Evolutionary conservation across 495 filamentous ascomycete species (phyloP).

Genomic region (Penicillium riverlandense): DNA sequence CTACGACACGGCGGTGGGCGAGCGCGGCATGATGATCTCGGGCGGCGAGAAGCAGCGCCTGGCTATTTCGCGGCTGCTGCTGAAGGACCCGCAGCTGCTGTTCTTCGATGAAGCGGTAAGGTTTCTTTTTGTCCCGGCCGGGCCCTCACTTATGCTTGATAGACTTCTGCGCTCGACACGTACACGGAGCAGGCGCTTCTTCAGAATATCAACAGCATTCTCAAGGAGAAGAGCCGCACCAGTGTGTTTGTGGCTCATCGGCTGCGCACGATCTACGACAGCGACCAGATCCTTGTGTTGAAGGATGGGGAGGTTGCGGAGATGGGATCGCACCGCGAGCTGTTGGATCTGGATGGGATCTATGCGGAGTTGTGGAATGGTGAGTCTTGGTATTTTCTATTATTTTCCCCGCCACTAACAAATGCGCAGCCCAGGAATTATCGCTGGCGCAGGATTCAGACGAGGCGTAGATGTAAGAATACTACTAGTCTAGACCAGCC

Average conservation of each 20-base stretch:
- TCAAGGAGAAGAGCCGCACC: conserved; percentile 81
- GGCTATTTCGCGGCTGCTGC: conserved; percentile 74
- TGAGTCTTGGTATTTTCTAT: conserved; percentile 30
- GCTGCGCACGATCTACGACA: conserved; percentile 87
- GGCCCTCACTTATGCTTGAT: conserved; percentile 1
- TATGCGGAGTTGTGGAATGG: conserved; percentile 90
- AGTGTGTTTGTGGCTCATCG: conserved; percentile 93
- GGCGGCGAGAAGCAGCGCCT: conserved; percentile 95
- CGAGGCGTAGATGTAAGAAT: not conserved
- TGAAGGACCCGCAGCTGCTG: conserved; percentile 87
- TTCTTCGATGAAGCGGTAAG: conserved; percentile 94
- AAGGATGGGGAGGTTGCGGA: conserved; percentile 78
- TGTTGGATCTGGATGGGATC: conserved; percentile 72
- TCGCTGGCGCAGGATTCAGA: conserved; percentile 29
- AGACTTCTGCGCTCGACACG: conserved; percentile 90
- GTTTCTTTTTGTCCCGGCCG: conserved; percentile 3
- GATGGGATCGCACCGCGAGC: conserved; percentile 73
- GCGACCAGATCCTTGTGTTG: conserved; percentile 88
- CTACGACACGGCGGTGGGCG: conserved; percentile 88
- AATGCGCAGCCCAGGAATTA: conserved; percentile 38
- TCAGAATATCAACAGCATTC: conserved; percentile 87
- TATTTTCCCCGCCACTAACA: not conserved
- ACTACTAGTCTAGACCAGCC: no score
- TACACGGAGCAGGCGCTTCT: conserved; percentile 91
- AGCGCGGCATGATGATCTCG: conserved; percentile 97